Evolutionary conservation across 192 early-diverging fungal species (phyloP), one percentile per base, ranked within the genome.

Genomic region (Pilobolus umbonatus): DNA sequence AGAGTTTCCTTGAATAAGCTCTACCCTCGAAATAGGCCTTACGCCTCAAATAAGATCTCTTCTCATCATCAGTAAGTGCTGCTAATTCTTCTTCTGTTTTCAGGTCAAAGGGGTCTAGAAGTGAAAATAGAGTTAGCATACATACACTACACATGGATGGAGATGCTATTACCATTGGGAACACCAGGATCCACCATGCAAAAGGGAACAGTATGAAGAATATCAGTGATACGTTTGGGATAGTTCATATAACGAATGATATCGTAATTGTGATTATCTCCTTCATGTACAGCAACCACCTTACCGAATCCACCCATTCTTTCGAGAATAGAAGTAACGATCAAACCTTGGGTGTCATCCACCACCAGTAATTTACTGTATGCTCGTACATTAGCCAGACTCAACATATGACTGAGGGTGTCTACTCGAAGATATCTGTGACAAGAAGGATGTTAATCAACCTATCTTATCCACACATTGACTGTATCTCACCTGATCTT

Each of bases 291-390:
- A 22, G 77, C 84, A 32, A 92, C 53, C 19, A 93, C 81, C 1
- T 67, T 68, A 34, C 91, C 90, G 26, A 70, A 65, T 0, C 79
- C 80, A 24, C 70, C 78, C 64, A 93, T 84, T 25, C 93, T 84
- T 61, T 95, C 89, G 26, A 92, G 77, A n/a, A 95, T 61, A 1
- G 92, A 88, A 5, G 82, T 68, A 4, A 89, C 66, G 0, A 99
- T 30, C 56, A 99, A 74, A 11, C 96, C 97, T 44, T 89, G 89
- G 0, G 87, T 88, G 54, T 97, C 95, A 69, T 99, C 97, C 0
- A 93, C 88, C 11, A 92, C 85, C 45, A 98, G 65, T 5, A 92
- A 40, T 10, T 84, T 83, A 6, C 78, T 73, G 36, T 77, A 53
- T 30, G 89, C 75, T 43, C 84, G 88, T 3, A 98, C 84, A 57